Evolutionary conservation across 768 basidiomycete species (phyloP).

Genomic region (Tulasnella sp.): DNA sequence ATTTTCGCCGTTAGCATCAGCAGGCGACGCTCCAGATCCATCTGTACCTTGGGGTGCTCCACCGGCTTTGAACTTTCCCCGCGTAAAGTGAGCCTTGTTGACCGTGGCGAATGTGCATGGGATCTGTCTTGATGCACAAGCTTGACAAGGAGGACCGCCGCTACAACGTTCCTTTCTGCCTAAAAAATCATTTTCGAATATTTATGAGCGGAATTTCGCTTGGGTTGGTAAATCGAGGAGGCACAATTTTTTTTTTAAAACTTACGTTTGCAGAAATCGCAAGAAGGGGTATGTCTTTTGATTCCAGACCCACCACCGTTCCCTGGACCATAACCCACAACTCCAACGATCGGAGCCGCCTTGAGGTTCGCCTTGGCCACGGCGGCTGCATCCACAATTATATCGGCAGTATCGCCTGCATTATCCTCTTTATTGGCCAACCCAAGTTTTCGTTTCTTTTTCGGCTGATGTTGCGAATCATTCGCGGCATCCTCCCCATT

Average conservation of each 20-base stretch:
- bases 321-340: slow-evolving; percentile 14
- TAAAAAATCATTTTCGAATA: not conserved
- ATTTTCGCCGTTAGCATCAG: no score
- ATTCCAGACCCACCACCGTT: slow-evolving; percentile 11
- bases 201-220: not conserved
- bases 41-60: not conserved
- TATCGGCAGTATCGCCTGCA: not conserved
- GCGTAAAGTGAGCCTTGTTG: slow-evolving; percentile 11
- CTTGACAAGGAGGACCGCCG: slow-evolving; percentile 14
- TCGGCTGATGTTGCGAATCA: not conserved
- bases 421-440: not conserved
- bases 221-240: no score
- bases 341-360: slow-evolving; percentile 7
- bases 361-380: slow-evolving; percentile 8
- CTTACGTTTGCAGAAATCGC: slow-evolving; percentile 17
- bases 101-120: slow-evolving; percentile 12
- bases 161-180: slow-evolving; percentile 15
- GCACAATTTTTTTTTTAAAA: no score
- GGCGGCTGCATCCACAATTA: not conserved
- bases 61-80: not conserved
- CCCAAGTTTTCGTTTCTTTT: not conserved
- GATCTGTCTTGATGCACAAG: slow-evolving; percentile 12
- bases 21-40: not conserved
- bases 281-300: slow-evolving; percentile 11
- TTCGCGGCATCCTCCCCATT: not conserved